These are phyloP conservation scores for Xanthoceras sorbifolium DNA, from an alignment of 345 rosid species.

Conservation along the genomic window DNA sequence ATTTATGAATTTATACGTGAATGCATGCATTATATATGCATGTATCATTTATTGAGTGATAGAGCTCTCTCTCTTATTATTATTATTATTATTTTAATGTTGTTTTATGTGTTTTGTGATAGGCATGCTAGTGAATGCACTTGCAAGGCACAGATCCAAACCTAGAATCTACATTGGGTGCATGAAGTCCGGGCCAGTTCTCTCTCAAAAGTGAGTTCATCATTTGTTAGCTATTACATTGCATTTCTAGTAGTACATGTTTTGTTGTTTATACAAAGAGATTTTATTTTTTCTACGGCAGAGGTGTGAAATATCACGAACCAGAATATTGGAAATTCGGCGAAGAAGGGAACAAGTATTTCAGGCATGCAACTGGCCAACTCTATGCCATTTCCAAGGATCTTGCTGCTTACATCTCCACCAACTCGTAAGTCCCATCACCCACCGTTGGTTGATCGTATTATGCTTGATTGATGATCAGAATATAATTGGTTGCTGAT, in stretches of 20 bases:
- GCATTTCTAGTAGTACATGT: too few relatives aligned
- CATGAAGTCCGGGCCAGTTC: slow-evolving; percentile 97
- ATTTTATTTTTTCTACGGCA: too few relatives aligned
- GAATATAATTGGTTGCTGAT: not conserved
- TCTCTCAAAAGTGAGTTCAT: slow-evolving; percentile 60
- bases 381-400: slow-evolving; percentile 88
- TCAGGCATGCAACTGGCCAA: slow-evolving; percentile 93
- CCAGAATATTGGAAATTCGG: slow-evolving; percentile 96
- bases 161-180: slow-evolving; percentile 89
- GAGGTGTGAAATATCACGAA: slow-evolving; percentile 81
- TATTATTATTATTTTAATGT: not conserved
- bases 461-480: not conserved
- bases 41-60: not conserved
- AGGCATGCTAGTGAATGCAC: slow-evolving; percentile 60
- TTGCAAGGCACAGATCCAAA: slow-evolving; percentile 59
- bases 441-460: not conserved
- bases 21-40: not conserved
- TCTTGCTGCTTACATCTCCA: slow-evolving; percentile 77
- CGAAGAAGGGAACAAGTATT: slow-evolving; percentile 88
- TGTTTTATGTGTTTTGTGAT: not conserved
- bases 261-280: too few relatives aligned
- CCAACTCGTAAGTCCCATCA: slow-evolving; percentile 53
- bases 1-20: not conserved
- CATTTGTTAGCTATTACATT: too few relatives aligned
- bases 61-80: too few relatives aligned